Percentiles rank a stretch among this genome's conserved stretches.
Evolutionary conservation across 2,329 filamentous ascomycete genomes (phyloP).

Genomic region (Ophiostoma pallidulum): DNA sequence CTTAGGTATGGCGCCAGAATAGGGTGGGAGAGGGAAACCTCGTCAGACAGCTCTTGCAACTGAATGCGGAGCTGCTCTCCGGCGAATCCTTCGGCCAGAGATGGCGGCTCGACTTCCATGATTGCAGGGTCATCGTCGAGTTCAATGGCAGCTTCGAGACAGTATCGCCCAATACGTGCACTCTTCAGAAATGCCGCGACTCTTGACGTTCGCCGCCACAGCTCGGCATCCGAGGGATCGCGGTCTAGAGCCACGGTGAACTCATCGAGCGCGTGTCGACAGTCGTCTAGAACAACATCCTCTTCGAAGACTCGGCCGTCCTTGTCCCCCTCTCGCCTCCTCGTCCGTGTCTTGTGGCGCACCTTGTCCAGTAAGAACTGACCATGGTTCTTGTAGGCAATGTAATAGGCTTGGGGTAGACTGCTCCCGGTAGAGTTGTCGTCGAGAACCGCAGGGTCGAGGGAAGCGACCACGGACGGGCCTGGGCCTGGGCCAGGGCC

Average conservation of each 20-base stretch:
- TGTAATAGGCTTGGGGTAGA: constrained; percentile 78
- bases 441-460: constrained; percentile 50
- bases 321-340: constrained; percentile 4
- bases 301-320: constrained; percentile 26
- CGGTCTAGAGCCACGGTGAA: constrained; percentile 52
- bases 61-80: constrained; percentile 52
- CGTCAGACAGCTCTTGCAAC: constrained; percentile 43
- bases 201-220: constrained; percentile 52
- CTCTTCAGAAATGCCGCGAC: constrained; percentile 51
- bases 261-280: constrained; percentile 42
- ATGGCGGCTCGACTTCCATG: constrained; percentile 52
- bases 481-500: too few relatives aligned
- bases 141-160: constrained; percentile 57
- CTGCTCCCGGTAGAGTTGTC: constrained; percentile 70
- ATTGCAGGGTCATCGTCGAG: constrained; percentile 57
- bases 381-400: constrained; percentile 92
- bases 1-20: constrained; percentile 48
- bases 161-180: constrained; percentile 48
- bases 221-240: constrained; percentile 57
- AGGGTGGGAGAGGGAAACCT: constrained; percentile 50
- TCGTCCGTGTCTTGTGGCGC: constrained; percentile 38
- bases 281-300: constrained; percentile 28
- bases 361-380: constrained; percentile 79
- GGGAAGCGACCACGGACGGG: constrained; percentile 37
- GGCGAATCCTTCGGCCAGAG: constrained; percentile 52